Evolutionary conservation across 768 basidiomycete genomes (phyloP), one percentile per base, ranked within the genome.

Genomic region (Leccinum pellstonianum): DNA sequence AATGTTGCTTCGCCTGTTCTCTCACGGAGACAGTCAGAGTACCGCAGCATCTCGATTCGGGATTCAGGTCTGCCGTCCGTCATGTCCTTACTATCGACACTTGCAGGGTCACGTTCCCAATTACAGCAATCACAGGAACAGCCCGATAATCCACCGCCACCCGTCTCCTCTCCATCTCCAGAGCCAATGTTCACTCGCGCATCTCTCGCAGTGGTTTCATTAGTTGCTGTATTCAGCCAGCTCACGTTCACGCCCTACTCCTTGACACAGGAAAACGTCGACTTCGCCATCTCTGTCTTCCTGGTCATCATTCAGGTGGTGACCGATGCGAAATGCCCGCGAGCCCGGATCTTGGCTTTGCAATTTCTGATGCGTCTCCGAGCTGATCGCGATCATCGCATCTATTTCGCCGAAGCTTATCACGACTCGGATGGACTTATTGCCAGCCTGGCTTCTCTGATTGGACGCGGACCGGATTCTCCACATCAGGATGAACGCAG

Each of bases 311-410:
- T 90, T 14, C 72, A 76, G 19, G 70, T 88, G 14, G 68, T 81
- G 4, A 66, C 73, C 0, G 70, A 76, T 21, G 80, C 81, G 2
- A 79, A 76, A 61, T 84, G 85, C 9, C 65, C 84, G 0, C 78
- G 83, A 43, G 87, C 89, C 0, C 79, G 92, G 23, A 70, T 98
- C 17, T 77, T 85, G 12, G 80, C 88, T 4, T 77, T 98, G 19
- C 92, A 94, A 69, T 97, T 96, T 78, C 71, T 97, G 63, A 86
- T 95, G 79, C 86, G 93, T 14, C 77, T 98, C 19, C 82, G 96
- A 57, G 94, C 91, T 1, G 95, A 97, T 69, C 85, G 91, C 1
- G 90, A 95, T 64, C 96, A 99, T 68, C 81, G 88, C 11, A 68
- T 98, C 43, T 97, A 87, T 71, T 87, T 88, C 57, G 80, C 83